phyloP scores from a whole-genome alignment of 208 protist genomes.

The Trichomonas gallinae region DNA sequence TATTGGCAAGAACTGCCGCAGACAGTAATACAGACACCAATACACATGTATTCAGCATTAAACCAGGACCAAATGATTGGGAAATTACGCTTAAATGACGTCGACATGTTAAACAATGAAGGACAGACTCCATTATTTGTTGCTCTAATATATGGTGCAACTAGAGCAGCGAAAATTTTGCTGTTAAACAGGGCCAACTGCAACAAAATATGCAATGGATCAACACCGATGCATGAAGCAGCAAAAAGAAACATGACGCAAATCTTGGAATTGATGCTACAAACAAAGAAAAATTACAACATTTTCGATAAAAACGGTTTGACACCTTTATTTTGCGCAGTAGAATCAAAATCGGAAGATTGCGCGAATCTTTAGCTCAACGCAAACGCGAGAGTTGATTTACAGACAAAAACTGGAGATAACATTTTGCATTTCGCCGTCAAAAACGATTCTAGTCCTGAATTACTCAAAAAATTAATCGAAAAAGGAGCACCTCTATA shows the following conservation, averaged over 20 bases:
- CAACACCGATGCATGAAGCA: background rate
- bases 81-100: background rate
- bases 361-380: background rate
- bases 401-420: background rate
- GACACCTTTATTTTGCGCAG: background rate
- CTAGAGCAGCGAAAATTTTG: background rate
- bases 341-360: background rate
- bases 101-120: background rate
- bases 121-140: background rate
- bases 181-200: background rate
- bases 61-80: background rate
- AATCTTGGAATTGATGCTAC: background rate
- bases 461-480: background rate
- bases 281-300: background rate
- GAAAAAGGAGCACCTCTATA: background rate
- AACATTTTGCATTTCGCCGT: background rate
- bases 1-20: background rate
- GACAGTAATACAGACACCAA: background rate
- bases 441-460: background rate
- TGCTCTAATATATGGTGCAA: background rate
- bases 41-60: background rate
- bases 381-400: background rate
- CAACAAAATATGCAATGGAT: background rate
- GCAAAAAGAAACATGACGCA: background rate
- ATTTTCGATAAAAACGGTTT: background rate